Conservation (phyloP, 148 eudicot genomes). For the Heliamphora exappendiculata region DNA sequence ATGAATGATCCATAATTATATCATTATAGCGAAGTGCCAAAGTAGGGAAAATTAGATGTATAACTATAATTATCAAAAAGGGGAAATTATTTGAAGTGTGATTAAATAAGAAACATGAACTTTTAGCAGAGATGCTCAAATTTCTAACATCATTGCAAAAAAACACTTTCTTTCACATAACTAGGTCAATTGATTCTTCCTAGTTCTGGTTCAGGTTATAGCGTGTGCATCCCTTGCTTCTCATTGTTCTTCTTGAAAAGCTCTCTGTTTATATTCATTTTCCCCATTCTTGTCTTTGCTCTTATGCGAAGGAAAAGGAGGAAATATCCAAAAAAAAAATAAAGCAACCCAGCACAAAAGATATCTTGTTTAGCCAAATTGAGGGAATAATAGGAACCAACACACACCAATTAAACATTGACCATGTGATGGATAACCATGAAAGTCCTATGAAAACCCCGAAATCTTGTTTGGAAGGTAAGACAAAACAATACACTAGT, state of each 20-base stretch:
- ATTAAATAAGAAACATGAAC: not conserved
- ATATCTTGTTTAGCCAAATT: not conserved
- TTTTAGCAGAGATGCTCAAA: no score
- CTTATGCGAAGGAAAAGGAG: not conserved
- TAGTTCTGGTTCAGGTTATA: not conserved
- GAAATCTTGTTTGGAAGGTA: not conserved
- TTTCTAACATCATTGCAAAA: no score
- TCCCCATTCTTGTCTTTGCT: not conserved
- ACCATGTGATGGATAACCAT: not conserved
- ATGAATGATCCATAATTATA: not conserved
- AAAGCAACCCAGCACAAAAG: not conserved
- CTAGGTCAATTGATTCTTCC: not conserved
- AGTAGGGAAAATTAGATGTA: not conserved
- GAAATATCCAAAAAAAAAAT: not conserved
- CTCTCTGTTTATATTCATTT: not conserved
- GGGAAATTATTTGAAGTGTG: not conserved
- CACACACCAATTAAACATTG: not conserved
- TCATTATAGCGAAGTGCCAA: not conserved
- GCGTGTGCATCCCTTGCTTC: not conserved
- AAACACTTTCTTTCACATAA: not conserved
- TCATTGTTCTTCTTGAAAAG: not conserved
- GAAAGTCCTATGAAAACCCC: not conserved
- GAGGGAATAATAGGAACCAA: not conserved
- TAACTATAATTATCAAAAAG: not conserved
- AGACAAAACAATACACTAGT: not conserved